Evolutionary conservation across 495 filamentous ascomycete species (phyloP), one percentile per base, ranked within the genome.

Genomic region (Talaromyces borbonicus): DNA sequence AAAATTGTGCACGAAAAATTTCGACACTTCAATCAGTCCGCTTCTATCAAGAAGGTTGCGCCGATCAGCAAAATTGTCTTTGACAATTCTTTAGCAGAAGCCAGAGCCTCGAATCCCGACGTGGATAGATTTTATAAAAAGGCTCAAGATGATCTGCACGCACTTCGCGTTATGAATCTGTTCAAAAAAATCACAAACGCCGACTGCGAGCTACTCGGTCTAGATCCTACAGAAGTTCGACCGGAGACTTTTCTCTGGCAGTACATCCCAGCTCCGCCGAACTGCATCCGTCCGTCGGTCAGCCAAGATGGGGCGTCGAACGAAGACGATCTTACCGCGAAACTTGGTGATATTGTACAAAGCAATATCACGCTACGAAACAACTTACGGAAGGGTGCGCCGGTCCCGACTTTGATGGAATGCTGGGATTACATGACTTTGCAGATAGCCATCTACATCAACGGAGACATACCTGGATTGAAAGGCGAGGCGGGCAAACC

Each of bases 201-300:
- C 11, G 93, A 98, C 61, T 95, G 90, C 57, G 93, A 97, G 56
- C 72, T 98, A 8, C 65, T 98, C 16, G 88, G 88, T 2, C 75
- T 98, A 60, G 78, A 95, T 51, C 87, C 92, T 25, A 71, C 78
- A 23, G 85, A 93, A 53, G 89, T 88, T 1, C 74, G 90, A 37
- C 92, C 92, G 1, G 92, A 98, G 55, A 94, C 95, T 85, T 94
- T 95, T 61, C 73, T 98, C 15, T 98, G 92, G 92, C 87, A 94
- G 61, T 95, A 88, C 59, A 73, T 98, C 19, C 92, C 92, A 1
- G 90, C 89, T 2, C 88, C 92, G 1, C 92, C 92, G 0, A 83
- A 96, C 22, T 90, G 85, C 53, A 94, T 98, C 55, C 77, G 92
- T 37, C 92, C 92, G 4, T 95, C 89, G 0, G 93, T 97, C 5